Conservation (phyloP, 176 grass and related monocot genomes). For the Paspalum vaginatum region DNA sequence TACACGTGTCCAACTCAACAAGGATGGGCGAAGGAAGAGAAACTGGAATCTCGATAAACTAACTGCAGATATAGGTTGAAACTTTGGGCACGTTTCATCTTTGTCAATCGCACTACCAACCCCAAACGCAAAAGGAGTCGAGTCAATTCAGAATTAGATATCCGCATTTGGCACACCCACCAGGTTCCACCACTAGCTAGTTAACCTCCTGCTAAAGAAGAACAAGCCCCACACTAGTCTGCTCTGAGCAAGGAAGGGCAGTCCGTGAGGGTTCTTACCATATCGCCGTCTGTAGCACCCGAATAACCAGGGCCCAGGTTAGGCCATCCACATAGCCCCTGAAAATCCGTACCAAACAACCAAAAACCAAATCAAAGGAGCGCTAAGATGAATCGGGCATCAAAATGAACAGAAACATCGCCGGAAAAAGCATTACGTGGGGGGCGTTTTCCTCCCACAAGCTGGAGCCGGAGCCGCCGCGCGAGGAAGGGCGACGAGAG, state of each 20-base stretch:
- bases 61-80: not conserved
- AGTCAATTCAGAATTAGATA: not conserved
- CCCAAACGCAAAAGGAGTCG: not conserved
- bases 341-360: conserved; percentile 1
- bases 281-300: not conserved
- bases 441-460: not conserved
- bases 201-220: not conserved
- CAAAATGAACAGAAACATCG: no score
- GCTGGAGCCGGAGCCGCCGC: not conserved
- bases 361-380: not conserved
- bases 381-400: not conserved
- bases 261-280: conserved; percentile 24
- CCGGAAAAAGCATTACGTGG: not conserved
- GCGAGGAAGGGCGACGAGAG: not conserved
- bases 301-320: not conserved
- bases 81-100: not conserved
- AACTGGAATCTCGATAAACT: not conserved
- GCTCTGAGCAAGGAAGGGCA: not conserved
- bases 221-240: not conserved
- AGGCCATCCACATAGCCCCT: not conserved
- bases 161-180: not conserved
- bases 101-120: not conserved
- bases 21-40: not conserved
- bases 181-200: not conserved
- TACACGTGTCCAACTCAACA: not conserved